phyloP scores from a whole-genome alignment of 2,329 filamentous ascomycete genomes.

The Cladosporium sp. region DNA sequence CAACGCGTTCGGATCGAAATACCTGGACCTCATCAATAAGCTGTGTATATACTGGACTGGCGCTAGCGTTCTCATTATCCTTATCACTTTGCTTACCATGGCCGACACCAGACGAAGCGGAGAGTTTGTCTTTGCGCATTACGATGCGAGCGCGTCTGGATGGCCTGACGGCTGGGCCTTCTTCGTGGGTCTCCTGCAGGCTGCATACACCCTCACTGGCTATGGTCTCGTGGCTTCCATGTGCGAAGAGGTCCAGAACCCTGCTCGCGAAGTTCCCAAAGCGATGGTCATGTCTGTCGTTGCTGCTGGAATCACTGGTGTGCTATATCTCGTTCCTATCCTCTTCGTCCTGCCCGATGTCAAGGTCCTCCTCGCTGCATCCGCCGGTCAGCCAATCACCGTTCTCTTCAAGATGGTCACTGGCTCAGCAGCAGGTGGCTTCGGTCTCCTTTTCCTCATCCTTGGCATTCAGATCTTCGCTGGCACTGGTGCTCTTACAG shows the following conservation, averaged over 20 bases:
- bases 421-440: slow-evolving; percentile 62
- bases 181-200: slow-evolving; percentile 66
- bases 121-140: slow-evolving; percentile 65
- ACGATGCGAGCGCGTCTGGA: slow-evolving; percentile 60
- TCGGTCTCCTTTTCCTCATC: slow-evolving; percentile 70
- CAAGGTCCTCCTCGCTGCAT: slow-evolving; percentile 57
- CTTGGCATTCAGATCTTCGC: slow-evolving; percentile 74
- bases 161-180: slow-evolving; percentile 69
- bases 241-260: slow-evolving; percentile 69
- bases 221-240: slow-evolving; percentile 70
- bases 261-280: slow-evolving; percentile 64
- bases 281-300: slow-evolving; percentile 67
- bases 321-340: slow-evolving; percentile 67
- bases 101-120: slow-evolving; percentile 54
- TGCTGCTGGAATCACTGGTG: slow-evolving; percentile 61
- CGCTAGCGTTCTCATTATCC: slow-evolving; percentile 62
- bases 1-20: slow-evolving; percentile 61
- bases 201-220: slow-evolving; percentile 58
- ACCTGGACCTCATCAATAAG: slow-evolving; percentile 66
- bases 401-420: slow-evolving; percentile 72
- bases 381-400: slow-evolving; percentile 72
- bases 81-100: slow-evolving; percentile 61
- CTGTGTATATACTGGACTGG: slow-evolving; percentile 70
- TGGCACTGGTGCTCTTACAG: slow-evolving; percentile 69
- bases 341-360: slow-evolving; percentile 72